Evolutionary conservation across 768 basidiomycete species (phyloP).

Genomic region (Mycena crocata): DNA sequence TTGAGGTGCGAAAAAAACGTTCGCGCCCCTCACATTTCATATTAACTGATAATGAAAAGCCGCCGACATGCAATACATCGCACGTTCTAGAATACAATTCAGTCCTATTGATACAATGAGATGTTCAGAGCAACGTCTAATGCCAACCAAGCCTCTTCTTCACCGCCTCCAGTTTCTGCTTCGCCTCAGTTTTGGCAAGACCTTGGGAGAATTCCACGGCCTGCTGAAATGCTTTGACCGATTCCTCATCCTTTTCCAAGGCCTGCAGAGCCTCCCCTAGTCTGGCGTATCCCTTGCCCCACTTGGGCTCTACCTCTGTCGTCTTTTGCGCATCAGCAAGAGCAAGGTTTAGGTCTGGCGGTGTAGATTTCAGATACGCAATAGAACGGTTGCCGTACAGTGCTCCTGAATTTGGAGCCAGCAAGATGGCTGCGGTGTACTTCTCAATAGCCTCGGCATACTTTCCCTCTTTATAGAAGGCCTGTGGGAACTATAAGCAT

Average conservation of each 20-base stretch:
- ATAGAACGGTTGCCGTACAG: constrained; percentile 37
- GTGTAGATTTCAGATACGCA: constrained; percentile 33
- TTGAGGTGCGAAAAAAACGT: no score
- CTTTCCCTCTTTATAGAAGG: constrained; percentile 30
- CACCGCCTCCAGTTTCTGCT: constrained; percentile 37
- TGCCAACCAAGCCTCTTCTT: constrained; percentile 50
- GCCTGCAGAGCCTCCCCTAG: constrained; percentile 36
- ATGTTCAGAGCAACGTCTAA: constrained; percentile 59
- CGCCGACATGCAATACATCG: no score
- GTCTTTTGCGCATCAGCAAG: constrained; percentile 36
- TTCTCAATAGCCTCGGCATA: constrained; percentile 34
- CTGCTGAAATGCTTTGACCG: constrained; percentile 30
- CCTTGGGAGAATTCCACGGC: constrained; percentile 30
- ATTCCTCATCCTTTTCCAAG: constrained; percentile 23
- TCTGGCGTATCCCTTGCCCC: constrained; percentile 36
- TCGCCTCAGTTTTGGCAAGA: constrained; percentile 42
- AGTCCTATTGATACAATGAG: constrained; percentile 19
- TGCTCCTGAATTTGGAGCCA: constrained; percentile 32
- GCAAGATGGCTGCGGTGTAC: constrained; percentile 30
- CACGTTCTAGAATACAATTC: neutral
- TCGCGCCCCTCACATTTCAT: no score
- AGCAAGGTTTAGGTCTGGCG: constrained; percentile 30
- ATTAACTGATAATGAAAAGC: no score
- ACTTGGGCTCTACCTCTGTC: constrained; percentile 35
- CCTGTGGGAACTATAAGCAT: constrained; percentile 8